A percentile compares a stretch with the other conserved stretches of the same genome.
Conservation (phyloP, 2,329 filamentous ascomycete species). For the Fusarium floridanum region DNA sequence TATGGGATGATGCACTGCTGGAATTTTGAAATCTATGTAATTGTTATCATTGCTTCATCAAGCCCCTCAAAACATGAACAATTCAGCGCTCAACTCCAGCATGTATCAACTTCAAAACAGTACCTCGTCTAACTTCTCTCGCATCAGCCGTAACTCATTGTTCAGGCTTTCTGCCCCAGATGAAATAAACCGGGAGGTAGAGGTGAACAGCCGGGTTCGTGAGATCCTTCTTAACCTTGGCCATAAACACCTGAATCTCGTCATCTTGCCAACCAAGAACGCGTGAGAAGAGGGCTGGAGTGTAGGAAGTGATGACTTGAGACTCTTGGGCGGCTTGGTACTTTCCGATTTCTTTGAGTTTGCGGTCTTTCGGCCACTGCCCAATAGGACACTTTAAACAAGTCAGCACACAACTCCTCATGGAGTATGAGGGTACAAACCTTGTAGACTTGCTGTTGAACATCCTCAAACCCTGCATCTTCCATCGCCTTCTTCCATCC, state of each 20-base stretch:
- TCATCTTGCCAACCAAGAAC: conserved; percentile 37
- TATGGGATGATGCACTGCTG: neutral
- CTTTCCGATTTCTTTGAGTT: conserved; percentile 33
- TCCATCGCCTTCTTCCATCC: conserved; percentile 23
- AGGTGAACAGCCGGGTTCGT: conserved; percentile 33
- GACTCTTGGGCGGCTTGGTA: conserved; percentile 30
- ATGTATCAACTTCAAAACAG: neutral
- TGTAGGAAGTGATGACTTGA: conserved; percentile 37
- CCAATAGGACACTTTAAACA: conserved; percentile 13
- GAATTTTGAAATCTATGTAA: neutral
- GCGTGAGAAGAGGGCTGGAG: conserved; percentile 33
- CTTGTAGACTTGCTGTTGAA: conserved; percentile 21
- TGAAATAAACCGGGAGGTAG: conserved; percentile 36
- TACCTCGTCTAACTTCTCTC: neutral
- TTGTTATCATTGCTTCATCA: neutral
- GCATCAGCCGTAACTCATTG: too few species aligned
- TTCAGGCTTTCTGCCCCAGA: conserved; percentile 37
- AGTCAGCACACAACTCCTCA: neutral
- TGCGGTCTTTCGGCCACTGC: conserved; percentile 20
- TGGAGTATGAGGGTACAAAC: neutral
- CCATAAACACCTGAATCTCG: conserved; percentile 39
- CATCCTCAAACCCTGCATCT: conserved; percentile 14
- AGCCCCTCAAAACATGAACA: neutral
- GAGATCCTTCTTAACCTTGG: conserved; percentile 37
- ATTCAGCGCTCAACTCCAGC: neutral